phyloP scores from a whole-genome alignment of 768 basidiomycete species.

The Rhizopogon vesiculosus region DNA sequence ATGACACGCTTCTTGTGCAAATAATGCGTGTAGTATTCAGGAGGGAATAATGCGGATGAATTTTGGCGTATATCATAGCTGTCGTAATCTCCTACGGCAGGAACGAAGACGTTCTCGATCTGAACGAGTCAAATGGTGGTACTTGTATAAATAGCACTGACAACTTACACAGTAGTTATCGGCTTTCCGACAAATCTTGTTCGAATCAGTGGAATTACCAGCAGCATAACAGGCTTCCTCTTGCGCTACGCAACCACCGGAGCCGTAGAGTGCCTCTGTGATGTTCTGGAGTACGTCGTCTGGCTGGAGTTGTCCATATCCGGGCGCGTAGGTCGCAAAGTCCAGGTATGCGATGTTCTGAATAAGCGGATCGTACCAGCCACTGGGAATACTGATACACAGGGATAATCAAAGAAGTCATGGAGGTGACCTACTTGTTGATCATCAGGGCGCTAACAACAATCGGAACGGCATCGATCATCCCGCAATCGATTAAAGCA shows the following conservation, averaged over 20 bases:
- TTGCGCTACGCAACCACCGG: conserved; percentile 50
- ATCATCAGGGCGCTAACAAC: conserved; percentile 59
- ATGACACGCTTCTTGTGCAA: conserved; percentile 32
- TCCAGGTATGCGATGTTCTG: conserved; percentile 49
- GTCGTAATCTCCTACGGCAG: conserved; percentile 51
- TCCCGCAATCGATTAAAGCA: conserved; percentile 38
- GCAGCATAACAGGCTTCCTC: conserved; percentile 55
- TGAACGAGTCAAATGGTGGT: conserved; percentile 13
- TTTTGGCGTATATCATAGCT: conserved; percentile 56
- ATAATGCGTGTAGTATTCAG: conserved; percentile 50
- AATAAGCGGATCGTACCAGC: conserved; percentile 63
- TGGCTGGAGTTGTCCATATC: conserved; percentile 23
- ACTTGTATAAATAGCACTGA: neutral
- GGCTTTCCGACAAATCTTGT: conserved; percentile 45
- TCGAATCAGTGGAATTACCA: conserved; percentile 38
- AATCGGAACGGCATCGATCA: conserved; percentile 44
- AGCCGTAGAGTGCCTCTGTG: conserved; percentile 42
- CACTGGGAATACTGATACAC: conserved; percentile 29
- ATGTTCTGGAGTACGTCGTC: conserved; percentile 39
- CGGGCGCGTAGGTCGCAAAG: too few species aligned
- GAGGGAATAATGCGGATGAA: conserved; percentile 47
- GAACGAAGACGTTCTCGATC: conserved; percentile 42
- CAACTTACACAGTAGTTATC: conserved; percentile 52
- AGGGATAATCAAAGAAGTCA: too few species aligned
- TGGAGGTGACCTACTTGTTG: conserved; percentile 40